Evolutionary conservation across 176 grass and related monocot genomes (phyloP), one percentile per base, ranked within the genome.

Genomic region (Themeda triandra): DNA sequence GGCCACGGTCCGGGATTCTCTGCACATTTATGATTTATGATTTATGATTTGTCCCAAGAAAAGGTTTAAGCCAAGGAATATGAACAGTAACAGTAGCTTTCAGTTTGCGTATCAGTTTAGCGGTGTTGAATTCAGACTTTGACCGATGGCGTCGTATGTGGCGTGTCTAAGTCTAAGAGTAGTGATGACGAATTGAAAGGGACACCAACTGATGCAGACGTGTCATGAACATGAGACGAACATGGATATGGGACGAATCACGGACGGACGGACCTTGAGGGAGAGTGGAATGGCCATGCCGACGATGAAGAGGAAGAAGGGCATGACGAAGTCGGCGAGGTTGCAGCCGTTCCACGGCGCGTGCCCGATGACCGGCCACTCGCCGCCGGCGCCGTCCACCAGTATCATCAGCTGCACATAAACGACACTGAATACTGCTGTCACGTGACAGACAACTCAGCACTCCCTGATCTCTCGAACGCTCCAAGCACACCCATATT

Each of bases 251-350:
- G 49, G 6, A 21, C 2, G 51, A 8, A n/a, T 17, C 4, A 53
- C 6, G 51, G 19, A 58, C 8, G 8, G 8, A 58, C 54, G 21
- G 23, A 63, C 95, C 95, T 98, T 98, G 76, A 95, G 95, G 79
- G 95, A 95, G 37, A 98, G 95, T 21, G 95, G 95, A 42, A 95
- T 92, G 49, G 95, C 95, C 88, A 98, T 90, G 75, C 96, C 96
- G 2, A 98, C 91, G 82, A 98, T 98, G 85, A 98, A 98, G 77
- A 98, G 93, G 76, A 98, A 98, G 89, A 83, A 98, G 33, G 96
- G 96, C 96, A 98, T 98, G 79, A 88, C 96, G 77, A 95, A 98
- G 54, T 98, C 93, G 6, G 96, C 96, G 40, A 98, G 96, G 83
- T 98, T 93, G 87, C 96, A 98, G 35, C 93, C 93, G 27, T 95